phyloP scores from a whole-genome alignment of 176 grass and related monocot species.

The Leersia perrieri region DNA sequence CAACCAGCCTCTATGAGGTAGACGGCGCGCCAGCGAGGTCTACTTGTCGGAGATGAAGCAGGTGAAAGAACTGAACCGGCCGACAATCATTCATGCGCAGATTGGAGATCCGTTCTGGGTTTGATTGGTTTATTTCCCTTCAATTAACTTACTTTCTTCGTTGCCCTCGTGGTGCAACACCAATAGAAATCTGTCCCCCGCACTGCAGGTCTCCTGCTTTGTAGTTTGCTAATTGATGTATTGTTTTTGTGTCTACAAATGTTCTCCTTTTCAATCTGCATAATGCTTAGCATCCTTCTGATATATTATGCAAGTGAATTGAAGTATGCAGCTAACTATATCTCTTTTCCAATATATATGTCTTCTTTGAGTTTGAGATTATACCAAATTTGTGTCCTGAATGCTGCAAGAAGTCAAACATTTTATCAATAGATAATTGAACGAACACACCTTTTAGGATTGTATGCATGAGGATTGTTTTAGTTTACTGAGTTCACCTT shows the following conservation, averaged over 20 bases:
- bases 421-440: not conserved
- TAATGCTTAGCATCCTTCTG: not conserved
- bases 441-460: not conserved
- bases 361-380: not conserved
- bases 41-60: not conserved
- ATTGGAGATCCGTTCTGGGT: not conserved
- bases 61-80: not conserved
- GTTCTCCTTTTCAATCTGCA: not conserved
- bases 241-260: not conserved
- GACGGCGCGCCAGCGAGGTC: not conserved
- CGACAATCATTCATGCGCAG: not conserved
- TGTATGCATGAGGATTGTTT: not conserved
- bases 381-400: not conserved
- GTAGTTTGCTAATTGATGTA: conserved; percentile 17
- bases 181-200: too few relatives aligned
- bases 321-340: not conserved
- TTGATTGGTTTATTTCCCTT: not conserved
- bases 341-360: not conserved
- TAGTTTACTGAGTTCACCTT: not conserved
- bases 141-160: not conserved
- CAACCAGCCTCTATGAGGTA: too few relatives aligned
- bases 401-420: not conserved
- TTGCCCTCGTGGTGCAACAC: too few relatives aligned
- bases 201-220: not conserved
- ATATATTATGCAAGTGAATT: not conserved